Evolutionary conservation across 2,329 filamentous ascomycete genomes (phyloP).

Genomic region (Colletotrichum scovillei): DNA sequence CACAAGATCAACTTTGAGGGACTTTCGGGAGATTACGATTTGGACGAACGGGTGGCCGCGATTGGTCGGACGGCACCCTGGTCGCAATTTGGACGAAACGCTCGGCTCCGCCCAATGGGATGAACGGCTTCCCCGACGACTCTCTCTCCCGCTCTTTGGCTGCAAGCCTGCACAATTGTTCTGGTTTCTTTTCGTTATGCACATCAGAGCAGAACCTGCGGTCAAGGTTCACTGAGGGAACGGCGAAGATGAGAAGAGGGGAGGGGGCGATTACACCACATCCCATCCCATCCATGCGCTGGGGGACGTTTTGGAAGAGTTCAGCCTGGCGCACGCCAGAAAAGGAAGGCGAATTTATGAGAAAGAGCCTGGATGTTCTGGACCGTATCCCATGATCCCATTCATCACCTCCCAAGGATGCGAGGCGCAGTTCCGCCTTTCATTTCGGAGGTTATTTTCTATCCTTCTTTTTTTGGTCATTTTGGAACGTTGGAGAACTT

Average conservation of each 20-base stretch:
- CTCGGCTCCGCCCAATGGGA: slow-evolving; percentile 14
- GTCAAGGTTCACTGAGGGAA: background rate
- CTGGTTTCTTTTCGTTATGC: background rate
- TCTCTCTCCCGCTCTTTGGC: background rate
- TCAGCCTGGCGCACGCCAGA: background rate
- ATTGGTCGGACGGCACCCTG: background rate
- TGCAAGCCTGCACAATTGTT: background rate
- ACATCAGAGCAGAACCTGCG: background rate
- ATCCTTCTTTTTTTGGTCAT: background rate
- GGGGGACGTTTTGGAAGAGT: background rate
- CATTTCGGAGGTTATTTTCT: background rate
- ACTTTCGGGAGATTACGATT: slow-evolving; percentile 32
- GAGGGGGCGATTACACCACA: background rate
- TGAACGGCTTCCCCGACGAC: slow-evolving; percentile 25
- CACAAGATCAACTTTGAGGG: slow-evolving; percentile 17
- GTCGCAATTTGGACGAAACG: slow-evolving; percentile 33
- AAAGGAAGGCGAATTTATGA: background rate
- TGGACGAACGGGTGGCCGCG: slow-evolving; percentile 6
- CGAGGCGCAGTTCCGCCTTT: background rate
- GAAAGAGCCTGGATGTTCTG: background rate
- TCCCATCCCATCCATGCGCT: background rate
- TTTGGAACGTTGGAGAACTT: background rate
- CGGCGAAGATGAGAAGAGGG: background rate
- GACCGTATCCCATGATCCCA: background rate
- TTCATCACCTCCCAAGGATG: background rate